A percentile compares a stretch with the other conserved stretches of the same genome.
Evolutionary conservation across 768 basidiomycete species (phyloP).

Genomic region (Hericium coralloides): DNA sequence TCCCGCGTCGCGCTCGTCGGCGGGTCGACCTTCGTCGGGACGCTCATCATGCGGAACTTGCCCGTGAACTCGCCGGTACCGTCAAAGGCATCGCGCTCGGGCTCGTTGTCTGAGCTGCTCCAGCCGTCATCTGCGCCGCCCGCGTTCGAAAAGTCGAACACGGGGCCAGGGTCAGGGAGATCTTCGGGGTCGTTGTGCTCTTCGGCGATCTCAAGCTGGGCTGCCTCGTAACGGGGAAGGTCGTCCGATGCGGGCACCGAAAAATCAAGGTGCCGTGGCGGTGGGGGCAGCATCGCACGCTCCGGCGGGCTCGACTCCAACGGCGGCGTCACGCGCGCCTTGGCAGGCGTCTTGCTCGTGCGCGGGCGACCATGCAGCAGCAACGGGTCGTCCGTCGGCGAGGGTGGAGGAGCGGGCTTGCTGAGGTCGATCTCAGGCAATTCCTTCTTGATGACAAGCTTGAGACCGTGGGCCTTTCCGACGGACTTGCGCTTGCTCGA

Average conservation of each 20-base stretch:
- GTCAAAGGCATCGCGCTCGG: slow-evolving; percentile 20
- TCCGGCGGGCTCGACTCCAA: slow-evolving; percentile 25
- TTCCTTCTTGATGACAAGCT: slow-evolving; percentile 45
- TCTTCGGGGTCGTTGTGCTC: background rate
- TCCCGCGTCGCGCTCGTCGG: slow-evolving; percentile 45
- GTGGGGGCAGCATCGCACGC: background rate
- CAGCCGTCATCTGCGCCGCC: background rate
- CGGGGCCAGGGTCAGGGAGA: slow-evolving; percentile 6
- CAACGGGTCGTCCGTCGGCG: slow-evolving; percentile 70
- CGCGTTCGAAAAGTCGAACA: slow-evolving; percentile 15
- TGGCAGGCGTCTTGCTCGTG: slow-evolving; percentile 19
- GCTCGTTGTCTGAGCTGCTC: slow-evolving; percentile 14
- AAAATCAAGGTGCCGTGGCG: slow-evolving; percentile 11
- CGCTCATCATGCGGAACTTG: slow-evolving; percentile 41
- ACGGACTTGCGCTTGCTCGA: slow-evolving; percentile 30
- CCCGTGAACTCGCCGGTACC: slow-evolving; percentile 63
- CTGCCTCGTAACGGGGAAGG: background rate
- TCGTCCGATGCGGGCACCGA: slow-evolving; percentile 9
- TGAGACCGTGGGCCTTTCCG: slow-evolving; percentile 10
- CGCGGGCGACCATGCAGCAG: slow-evolving; percentile 42
- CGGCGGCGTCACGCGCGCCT: slow-evolving; percentile 29
- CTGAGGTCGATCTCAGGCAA: slow-evolving; percentile 53
- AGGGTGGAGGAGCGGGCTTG: slow-evolving; percentile 55
- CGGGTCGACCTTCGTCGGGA: slow-evolving; percentile 59
- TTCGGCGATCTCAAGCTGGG: too few species aligned